Evolutionary conservation across 345 rosid genomes (phyloP).

Genomic region (Salix purpurea): DNA sequence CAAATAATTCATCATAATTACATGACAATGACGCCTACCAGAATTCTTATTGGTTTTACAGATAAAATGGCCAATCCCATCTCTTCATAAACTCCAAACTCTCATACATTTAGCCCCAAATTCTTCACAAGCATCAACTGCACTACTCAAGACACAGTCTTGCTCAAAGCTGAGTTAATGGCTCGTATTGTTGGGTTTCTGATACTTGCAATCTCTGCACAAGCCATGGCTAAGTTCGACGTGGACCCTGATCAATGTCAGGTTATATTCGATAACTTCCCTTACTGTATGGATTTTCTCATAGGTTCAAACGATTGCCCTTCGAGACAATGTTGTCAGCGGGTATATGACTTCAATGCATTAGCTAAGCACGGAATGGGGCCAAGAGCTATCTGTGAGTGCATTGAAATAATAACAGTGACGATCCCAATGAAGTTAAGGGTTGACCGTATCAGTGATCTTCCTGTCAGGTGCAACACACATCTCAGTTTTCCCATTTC

Average conservation of each 20-base stretch:
- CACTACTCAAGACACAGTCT: background rate
- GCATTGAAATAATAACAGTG: slow-evolving; percentile 32
- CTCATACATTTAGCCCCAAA: no score
- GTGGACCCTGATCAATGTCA: background rate
- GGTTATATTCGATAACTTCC: slow-evolving; percentile 20
- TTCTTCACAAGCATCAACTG: no score
- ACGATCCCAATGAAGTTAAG: background rate
- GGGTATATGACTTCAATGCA: slow-evolving; percentile 31
- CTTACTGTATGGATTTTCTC: slow-evolving; percentile 42
- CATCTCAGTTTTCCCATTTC: slow-evolving; percentile 35
- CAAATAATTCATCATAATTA: background rate
- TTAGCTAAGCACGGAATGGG: slow-evolving; percentile 29
- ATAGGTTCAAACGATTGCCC: slow-evolving; percentile 30
- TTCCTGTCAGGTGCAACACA: slow-evolving; percentile 4
- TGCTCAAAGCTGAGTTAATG: background rate
- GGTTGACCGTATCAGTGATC: background rate
- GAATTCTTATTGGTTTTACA: background rate
- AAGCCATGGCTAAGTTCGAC: background rate
- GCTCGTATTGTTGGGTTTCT: background rate
- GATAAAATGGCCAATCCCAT: background rate
- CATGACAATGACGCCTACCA: background rate
- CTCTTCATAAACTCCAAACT: background rate
- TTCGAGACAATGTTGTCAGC: slow-evolving; percentile 30
- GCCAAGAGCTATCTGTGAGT: slow-evolving; percentile 34
- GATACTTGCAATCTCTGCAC: background rate